Evolutionary conservation across 2,329 filamentous ascomycete genomes (phyloP), one percentile per base, ranked within the genome.

Genomic region (Fusarium hainanense): DNA sequence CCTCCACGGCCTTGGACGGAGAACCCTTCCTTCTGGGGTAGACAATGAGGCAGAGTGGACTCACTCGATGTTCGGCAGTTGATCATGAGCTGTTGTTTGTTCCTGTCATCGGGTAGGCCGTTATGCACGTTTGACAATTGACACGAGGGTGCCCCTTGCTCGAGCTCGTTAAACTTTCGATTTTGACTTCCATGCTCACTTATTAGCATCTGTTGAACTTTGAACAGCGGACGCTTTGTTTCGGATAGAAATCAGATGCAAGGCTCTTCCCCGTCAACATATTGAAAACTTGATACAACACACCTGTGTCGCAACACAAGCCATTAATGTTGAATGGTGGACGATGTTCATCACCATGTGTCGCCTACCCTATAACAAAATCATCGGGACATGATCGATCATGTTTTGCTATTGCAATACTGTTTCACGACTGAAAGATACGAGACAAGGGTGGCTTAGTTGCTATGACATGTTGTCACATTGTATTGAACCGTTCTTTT

Each of bases 391-490:
- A 23, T 21, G n/a, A 44, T 16, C 21, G 25, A 13, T 34, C 40
- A 27, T n/a, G 47, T 25, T 25, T 20, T 18, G 14, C 20, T 46
- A 21, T 41, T 49, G 47, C 30, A 42, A 25, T n/a, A 50, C 40
- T 58, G 62, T 63, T 61, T 64, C 30, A 58, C 21, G 25, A 41
- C 12, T 21, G 40, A 27, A 18, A 44, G 23, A 32, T 27, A 21
- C 27, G 27, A 51, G 16, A 50, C 62, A 52, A 40, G 57, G 48
- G 54, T 58, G 51, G 44, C 28, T 52, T 46, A 58, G 23, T 43
- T 50, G 40, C 50, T 32, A 52, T 66, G 42, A 52, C 43, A 67
- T 66, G n/a, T 70, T 50, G 62, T 68, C 71, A 68, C 40, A 47
- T 34, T 40, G 48, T 56, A 49, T 23, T 30, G 44, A 25, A 46